These are phyloP conservation scores for Scutellaria galericulata DNA, from an alignment of 257 asterid genomes.

Conservation along the genomic window DNA sequence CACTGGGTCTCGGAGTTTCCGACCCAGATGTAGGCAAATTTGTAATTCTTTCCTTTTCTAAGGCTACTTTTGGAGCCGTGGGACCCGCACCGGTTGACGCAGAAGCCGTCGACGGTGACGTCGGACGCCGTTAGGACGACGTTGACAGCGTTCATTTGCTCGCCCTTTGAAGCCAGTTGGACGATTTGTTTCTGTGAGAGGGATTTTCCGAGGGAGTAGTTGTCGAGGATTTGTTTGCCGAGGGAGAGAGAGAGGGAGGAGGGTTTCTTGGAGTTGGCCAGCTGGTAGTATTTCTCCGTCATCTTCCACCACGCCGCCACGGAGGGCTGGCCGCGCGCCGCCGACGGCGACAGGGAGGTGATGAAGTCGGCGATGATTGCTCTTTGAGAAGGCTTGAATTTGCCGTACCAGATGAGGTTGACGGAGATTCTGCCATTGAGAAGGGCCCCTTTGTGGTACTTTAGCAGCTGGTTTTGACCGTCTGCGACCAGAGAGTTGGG, in stretches of 20 bases:
- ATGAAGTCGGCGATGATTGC: constrained; percentile 72
- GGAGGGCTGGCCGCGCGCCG: constrained; percentile 51
- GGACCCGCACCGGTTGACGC: constrained; percentile 64
- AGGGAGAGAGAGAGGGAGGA: constrained; percentile 44
- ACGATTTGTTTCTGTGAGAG: constrained; percentile 57
- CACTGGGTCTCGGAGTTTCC: constrained; percentile 70
- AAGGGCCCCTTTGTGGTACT: constrained; percentile 72
- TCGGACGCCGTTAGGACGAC: constrained; percentile 62
- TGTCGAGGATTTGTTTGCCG: constrained; percentile 50
- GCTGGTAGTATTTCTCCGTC: constrained; percentile 62
- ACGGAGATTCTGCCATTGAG: constrained; percentile 64
- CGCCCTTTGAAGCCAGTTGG: constrained; percentile 62
- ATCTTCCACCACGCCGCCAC: constrained; percentile 77
- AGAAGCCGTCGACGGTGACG: constrained; percentile 68
- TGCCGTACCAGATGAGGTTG: constrained; percentile 72
- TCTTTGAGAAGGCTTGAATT: constrained; percentile 66
- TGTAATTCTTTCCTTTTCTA: constrained; percentile 42
- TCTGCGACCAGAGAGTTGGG: constrained; percentile 8
- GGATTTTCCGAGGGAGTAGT: constrained; percentile 59
- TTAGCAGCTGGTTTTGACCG: constrained; percentile 38
- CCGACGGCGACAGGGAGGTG: constrained; percentile 48
- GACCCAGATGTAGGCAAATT: constrained; percentile 76
- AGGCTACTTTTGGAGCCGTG: constrained; percentile 50
- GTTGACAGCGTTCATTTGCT: constrained; percentile 54
- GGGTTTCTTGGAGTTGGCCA: constrained; percentile 47